Base-by-base conservation (phyloP, 129 eudicot species). In the Tagetes erecta region DNA sequence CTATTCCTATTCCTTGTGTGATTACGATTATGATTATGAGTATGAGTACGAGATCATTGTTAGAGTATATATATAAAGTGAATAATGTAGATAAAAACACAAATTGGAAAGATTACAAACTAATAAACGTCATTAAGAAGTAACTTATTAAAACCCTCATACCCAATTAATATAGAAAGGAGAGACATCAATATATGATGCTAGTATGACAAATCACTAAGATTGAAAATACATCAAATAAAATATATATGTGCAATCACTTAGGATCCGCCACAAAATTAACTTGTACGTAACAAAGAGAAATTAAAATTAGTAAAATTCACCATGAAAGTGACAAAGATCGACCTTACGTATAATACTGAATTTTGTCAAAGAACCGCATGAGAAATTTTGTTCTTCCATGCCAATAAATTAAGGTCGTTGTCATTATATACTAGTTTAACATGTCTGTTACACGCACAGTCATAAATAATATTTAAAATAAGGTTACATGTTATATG, bases 41-140 rank as follows among this genome's bases (percentile, higher is more conserved):
- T 20, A 20, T 20, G 27, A 20, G 27, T 20, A 20, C 27, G 27
- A 20, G 27, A 20, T 20, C 27, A 20, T 20, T 20, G 27, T 20
- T 20, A 20, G 27, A 20, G 27, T 8, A 47, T 6, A 4, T 13
- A 35, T 47, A 74, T 8, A 74, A 20, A 46, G 39, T 35, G 12
- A 2, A 20, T 36, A 63, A 20, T 36, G 47, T 27, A 50, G 11
- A 14, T 50, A 37, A 45, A 42, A 62, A 71, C 65, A 57, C 2
- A 69, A 11, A 35, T 9, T 34, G 58, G 63, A 62, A 62, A 8
- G 38, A 62, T 62, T 46, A 74, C 78, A 36, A 74, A 44, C 62
- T 36, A 74, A 62, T 8, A 40, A 37, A 3, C 1, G 13, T 30
- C 63, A 27, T 56, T 58, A 8, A 8, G 13, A 0, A 33, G 7